Conservation (phyloP, 371 early-diverging fungal genomes). For the Circinella umbellata region DNA sequence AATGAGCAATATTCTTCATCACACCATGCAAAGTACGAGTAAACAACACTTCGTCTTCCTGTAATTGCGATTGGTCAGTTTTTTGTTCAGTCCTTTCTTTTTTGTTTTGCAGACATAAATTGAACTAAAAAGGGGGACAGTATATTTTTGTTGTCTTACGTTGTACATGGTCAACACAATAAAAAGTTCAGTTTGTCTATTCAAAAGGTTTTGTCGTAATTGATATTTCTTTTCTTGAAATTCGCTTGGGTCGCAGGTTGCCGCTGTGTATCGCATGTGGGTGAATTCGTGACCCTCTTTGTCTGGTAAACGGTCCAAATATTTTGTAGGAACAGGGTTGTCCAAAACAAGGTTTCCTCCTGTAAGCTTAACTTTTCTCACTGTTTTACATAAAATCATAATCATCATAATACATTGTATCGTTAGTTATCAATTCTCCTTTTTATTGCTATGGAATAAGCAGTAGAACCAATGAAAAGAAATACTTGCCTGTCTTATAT, state of each 20-base stretch:
- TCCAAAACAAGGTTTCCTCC: slow-evolving; percentile 81
- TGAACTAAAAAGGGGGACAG: slow-evolving; percentile 1
- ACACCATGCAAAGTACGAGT: slow-evolving; percentile 89
- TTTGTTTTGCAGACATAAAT: neutral
- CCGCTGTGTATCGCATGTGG: slow-evolving; percentile 88
- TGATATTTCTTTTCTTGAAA: slow-evolving; percentile 76
- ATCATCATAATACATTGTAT: neutral
- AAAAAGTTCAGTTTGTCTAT: slow-evolving; percentile 84
- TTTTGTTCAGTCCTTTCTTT: too few relatives aligned
- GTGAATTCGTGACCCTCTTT: slow-evolving; percentile 75
- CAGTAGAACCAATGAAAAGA: neutral
- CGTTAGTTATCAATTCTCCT: too few relatives aligned
- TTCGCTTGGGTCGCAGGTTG: slow-evolving; percentile 85
- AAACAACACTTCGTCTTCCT: slow-evolving; percentile 92
- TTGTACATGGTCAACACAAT: slow-evolving; percentile 90
- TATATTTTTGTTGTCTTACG: slow-evolving; percentile 35
- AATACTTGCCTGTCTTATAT: slow-evolving; percentile 61
- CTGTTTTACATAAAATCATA: slow-evolving; percentile 20
- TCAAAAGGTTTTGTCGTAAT: slow-evolving; percentile 78
- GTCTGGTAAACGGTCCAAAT: slow-evolving; percentile 61
- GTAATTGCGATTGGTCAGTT: slow-evolving; percentile 7
- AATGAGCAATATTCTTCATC: slow-evolving; percentile 90
- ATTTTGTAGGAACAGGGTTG: slow-evolving; percentile 73
- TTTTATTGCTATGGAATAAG: too few relatives aligned
- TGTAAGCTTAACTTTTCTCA: slow-evolving; percentile 66